Evolutionary conservation across 139 green algal species (phyloP), one percentile per base, ranked within the genome.

Genomic region (Penium margaritaceum): DNA sequence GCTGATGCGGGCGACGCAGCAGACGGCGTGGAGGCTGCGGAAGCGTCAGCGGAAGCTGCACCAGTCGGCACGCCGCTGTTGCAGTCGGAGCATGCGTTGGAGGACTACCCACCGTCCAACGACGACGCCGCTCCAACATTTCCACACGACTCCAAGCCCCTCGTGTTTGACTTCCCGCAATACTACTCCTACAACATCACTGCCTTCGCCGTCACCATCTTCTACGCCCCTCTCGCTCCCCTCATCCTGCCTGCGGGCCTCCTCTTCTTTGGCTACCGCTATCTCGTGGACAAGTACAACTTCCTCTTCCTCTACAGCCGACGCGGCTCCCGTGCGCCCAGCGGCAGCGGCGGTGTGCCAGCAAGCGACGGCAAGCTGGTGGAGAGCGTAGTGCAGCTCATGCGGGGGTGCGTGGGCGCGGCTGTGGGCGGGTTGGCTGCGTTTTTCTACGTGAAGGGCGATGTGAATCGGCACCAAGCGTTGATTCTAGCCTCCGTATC

Each of bases 211-310:
- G 66, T 79, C 38, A 3, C 70, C 34, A 46, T 79, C 7, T 39
- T 55, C 5, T 68, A 79, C n/a, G 34, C 33, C 19, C 78, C 63
- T 7, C 33, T 74, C 0, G 63, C 72, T 12, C 72, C 72, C 17
- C 35, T 79, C 5, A 17, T 79, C 14, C 63, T 79, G 39, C 64
- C 65, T 0, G 37, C 64, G 12, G 72, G 72, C 39, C 27, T 41
- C 14, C 19, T 75, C 46, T 79, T 57, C 35, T 79, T 79, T 24
- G 36, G 30, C 35, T 77, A 77, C 27, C 72, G 72, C 44, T 63
- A 69, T n/a, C n/a, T 47, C 34, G 72, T 75, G 0, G 72, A 79
- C 41, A 79, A 79, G 24, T 79, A 79, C 63, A 79, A 79, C 72
- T 79, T 76, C 33, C 72, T 79, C 19, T 76, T 41, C 14, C 29